Evolutionary conservation across 352 stramenopile genomes (phyloP).

Genomic region (Blastocystis sp.): DNA sequence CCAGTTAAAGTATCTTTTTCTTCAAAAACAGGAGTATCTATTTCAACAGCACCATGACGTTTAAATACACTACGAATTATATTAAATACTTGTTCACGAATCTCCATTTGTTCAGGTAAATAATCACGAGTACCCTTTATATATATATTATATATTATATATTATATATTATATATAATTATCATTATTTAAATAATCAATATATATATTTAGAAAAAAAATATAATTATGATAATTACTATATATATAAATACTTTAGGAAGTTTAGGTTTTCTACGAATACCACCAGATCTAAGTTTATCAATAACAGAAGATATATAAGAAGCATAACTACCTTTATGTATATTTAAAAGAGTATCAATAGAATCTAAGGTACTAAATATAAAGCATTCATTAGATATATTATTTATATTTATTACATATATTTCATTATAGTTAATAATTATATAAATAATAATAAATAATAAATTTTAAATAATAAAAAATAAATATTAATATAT

Average conservation of each 20-base stretch:
- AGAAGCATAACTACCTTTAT: conserved; percentile 24
- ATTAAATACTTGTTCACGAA: conserved; percentile 82
- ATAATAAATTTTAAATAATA: not conserved
- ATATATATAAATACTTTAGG: not conserved
- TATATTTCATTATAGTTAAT: conserved; percentile 26
- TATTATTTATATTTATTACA: not conserved
- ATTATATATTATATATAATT: too few species aligned
- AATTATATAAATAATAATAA: conserved; percentile 42
- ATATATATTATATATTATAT: too few species aligned
- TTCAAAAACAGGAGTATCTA: conserved; percentile 89
- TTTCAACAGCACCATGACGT: conserved; percentile 84
- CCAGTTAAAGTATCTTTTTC: conserved; percentile 90
- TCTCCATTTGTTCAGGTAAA: conserved; percentile 75
- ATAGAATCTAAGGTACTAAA: not conserved
- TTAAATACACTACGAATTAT: conserved; percentile 90
- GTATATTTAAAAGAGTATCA: conserved; percentile 23
- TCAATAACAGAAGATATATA: conserved; percentile 31
- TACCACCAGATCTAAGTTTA: conserved; percentile 43
- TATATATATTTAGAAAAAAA: too few species aligned
- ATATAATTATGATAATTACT: not conserved
- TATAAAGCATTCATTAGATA: not conserved
- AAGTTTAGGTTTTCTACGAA: conserved; percentile 47
- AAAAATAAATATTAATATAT: conserved; percentile 1
- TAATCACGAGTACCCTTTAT: conserved; percentile 85
- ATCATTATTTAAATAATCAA: too few species aligned